These are phyloP conservation scores for Mercurialis annua DNA, from an alignment of 345 rosid species.

Conservation along the genomic window DNA sequence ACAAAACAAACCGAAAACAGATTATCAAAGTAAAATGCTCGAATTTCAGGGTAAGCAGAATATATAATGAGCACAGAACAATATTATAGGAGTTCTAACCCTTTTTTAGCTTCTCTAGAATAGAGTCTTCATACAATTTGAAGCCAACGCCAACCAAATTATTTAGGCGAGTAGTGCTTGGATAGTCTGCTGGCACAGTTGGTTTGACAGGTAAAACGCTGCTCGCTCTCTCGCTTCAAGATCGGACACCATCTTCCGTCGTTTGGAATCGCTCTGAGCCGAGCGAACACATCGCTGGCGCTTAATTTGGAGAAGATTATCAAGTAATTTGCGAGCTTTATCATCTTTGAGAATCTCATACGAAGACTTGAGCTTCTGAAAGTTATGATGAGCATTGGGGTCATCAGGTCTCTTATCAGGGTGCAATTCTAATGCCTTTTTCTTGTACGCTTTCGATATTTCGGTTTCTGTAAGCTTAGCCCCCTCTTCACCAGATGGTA, in stretches of 20 bases:
- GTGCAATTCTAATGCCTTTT: slow-evolving; percentile 74
- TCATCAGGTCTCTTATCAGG: slow-evolving; percentile 91
- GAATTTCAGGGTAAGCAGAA: no score
- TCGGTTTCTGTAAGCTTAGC: slow-evolving; percentile 64
- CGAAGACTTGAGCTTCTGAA: slow-evolving; percentile 61
- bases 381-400: slow-evolving; percentile 70
- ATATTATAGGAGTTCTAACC: slow-evolving; percentile 46
- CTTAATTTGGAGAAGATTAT: slow-evolving; percentile 73
- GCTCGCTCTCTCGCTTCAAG: no score
- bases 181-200: slow-evolving; percentile 35
- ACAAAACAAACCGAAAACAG: no score
- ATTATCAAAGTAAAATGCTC: no score
- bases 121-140: slow-evolving; percentile 67
- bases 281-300: slow-evolving; percentile 53
- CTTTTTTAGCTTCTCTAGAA: slow-evolving; percentile 58
- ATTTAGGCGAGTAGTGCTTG: slow-evolving; percentile 36
- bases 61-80: no score
- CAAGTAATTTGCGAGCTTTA: slow-evolving; percentile 73
- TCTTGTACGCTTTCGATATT: slow-evolving; percentile 70
- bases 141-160: slow-evolving; percentile 66
- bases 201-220: slow-evolving; percentile 74
- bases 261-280: no score
- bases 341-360: slow-evolving; percentile 80
- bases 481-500: slow-evolving; percentile 87
- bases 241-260: no score